phyloP scores from a whole-genome alignment of 2,329 filamentous ascomycete species.

The Aureobasidium sp. region DNA sequence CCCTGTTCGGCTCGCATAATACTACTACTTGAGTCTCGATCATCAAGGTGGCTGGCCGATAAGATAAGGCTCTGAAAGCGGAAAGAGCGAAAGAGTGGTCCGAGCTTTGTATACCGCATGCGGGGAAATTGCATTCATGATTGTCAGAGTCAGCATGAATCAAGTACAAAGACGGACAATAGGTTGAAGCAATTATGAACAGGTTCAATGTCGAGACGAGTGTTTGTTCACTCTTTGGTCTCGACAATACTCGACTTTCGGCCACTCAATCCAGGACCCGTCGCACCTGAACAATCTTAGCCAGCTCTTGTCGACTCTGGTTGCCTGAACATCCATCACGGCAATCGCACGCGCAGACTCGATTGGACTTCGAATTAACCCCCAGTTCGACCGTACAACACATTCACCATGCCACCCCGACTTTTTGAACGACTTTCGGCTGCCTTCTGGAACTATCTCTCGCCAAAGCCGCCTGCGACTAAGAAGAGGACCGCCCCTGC shows the following conservation, averaged over 20 bases:
- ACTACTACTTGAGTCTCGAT: background rate
- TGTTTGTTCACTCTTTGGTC: background rate
- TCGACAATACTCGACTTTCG: background rate
- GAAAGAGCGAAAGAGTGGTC: background rate
- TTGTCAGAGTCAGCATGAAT: background rate
- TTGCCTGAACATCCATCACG: background rate
- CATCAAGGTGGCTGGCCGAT: slow-evolving; percentile 5
- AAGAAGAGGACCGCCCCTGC: background rate
- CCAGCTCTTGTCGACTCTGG: background rate
- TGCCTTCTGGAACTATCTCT: slow-evolving; percentile 34
- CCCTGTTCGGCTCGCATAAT: background rate
- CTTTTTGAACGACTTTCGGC: slow-evolving; percentile 25
- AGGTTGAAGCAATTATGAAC: background rate
- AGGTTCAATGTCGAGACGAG: background rate
- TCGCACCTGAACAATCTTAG: background rate
- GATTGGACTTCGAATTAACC: background rate
- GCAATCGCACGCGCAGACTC: background rate
- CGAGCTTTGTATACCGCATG: background rate
- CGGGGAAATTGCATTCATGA: background rate
- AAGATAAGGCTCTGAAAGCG: background rate
- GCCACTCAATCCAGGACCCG: too few relatives aligned
- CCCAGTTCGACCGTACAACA: background rate
- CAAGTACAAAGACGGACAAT: background rate
- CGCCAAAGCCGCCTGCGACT: slow-evolving; percentile 21
- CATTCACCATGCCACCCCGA: background rate